Evolutionary conservation across 441 rosid species (phyloP).

Genomic region (Viola pubescens): DNA sequence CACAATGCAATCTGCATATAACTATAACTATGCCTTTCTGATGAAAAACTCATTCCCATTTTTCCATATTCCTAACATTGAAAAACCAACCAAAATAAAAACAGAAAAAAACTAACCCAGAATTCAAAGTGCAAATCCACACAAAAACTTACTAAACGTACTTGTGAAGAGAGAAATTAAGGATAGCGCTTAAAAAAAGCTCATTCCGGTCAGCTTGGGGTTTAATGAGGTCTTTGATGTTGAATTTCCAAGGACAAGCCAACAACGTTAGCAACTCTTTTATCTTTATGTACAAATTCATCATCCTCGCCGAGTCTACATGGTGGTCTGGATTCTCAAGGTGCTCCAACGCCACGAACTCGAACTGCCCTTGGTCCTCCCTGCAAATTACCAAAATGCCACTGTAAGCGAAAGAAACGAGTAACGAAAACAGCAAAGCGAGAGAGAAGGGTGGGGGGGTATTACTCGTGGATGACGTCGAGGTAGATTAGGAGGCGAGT

Average conservation of each 20-base stretch:
- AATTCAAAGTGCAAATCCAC: background rate
- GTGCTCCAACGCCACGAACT: slow-evolving; percentile 59
- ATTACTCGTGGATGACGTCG: slow-evolving; percentile 53
- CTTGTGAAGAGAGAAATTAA: slow-evolving; percentile 74
- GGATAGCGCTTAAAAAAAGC: slow-evolving; percentile 55
- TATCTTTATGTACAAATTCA: slow-evolving; percentile 43
- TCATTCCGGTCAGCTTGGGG: slow-evolving; percentile 60
- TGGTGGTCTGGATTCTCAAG: slow-evolving; percentile 83
- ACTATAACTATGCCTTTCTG: too few relatives aligned
- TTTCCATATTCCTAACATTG: background rate
- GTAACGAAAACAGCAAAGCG: background rate
- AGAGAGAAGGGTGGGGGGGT: background rate
- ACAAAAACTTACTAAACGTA: slow-evolving; percentile 15
- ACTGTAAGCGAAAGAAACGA: background rate
- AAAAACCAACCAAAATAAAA: background rate
- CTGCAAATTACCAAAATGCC: slow-evolving; percentile 19
- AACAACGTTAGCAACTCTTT: slow-evolving; percentile 35
- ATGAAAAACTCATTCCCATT: too few relatives aligned
- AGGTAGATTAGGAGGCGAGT: slow-evolving; percentile 59
- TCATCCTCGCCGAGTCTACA: slow-evolving; percentile 34
- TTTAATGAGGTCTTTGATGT: slow-evolving; percentile 50
- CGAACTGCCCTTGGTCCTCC: slow-evolving; percentile 65
- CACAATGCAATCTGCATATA: too few relatives aligned
- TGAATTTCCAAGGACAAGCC: slow-evolving; percentile 46
- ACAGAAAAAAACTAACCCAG: background rate